These are phyloP conservation scores for Backusella macrospora DNA, from an alignment of 192 early-diverging fungal genomes.

Conservation along the genomic window DNA sequence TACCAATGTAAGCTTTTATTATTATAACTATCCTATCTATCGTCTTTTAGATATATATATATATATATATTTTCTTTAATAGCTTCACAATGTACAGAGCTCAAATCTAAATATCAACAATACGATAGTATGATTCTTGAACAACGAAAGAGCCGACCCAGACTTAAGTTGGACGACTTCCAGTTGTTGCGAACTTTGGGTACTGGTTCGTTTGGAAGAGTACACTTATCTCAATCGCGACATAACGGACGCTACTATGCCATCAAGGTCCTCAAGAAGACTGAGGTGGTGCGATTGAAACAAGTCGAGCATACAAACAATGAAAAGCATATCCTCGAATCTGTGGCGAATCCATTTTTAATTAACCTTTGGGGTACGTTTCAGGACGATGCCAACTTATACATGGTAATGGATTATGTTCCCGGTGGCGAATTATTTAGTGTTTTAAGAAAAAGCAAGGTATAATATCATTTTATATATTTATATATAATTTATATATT, in stretches of 20 bases:
- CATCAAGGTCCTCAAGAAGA: slow-evolving; percentile 95
- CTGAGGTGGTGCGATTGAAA: slow-evolving; percentile 91
- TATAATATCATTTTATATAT: slow-evolving; percentile 36
- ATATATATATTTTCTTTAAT: not conserved
- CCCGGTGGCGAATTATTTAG: slow-evolving; percentile 92
- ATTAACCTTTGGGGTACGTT: slow-evolving; percentile 91
- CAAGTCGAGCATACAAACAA: slow-evolving; percentile 99
- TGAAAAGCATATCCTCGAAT: slow-evolving; percentile 91
- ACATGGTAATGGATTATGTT: slow-evolving; percentile 96
- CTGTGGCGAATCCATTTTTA: slow-evolving; percentile 83
- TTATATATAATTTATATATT: slow-evolving; percentile 18
- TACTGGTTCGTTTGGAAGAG: slow-evolving; percentile 96
- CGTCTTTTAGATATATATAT: not conserved
- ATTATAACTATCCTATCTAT: not conserved
- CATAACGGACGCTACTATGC: slow-evolving; percentile 87
- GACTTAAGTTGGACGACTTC: slow-evolving; percentile 76
- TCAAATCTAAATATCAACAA: slow-evolving; percentile 5
- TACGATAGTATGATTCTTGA: slow-evolving; percentile 9
- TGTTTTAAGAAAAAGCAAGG: slow-evolving; percentile 75
- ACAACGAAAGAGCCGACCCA: slow-evolving; percentile 42
- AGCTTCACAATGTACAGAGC: not conserved
- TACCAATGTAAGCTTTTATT: not conserved
- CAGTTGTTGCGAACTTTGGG: slow-evolving; percentile 88
- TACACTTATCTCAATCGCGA: slow-evolving; percentile 86
- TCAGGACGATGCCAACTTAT: slow-evolving; percentile 90